phyloP scores from a whole-genome alignment of 345 rosid species.

The Trapa bicornis region DNA sequence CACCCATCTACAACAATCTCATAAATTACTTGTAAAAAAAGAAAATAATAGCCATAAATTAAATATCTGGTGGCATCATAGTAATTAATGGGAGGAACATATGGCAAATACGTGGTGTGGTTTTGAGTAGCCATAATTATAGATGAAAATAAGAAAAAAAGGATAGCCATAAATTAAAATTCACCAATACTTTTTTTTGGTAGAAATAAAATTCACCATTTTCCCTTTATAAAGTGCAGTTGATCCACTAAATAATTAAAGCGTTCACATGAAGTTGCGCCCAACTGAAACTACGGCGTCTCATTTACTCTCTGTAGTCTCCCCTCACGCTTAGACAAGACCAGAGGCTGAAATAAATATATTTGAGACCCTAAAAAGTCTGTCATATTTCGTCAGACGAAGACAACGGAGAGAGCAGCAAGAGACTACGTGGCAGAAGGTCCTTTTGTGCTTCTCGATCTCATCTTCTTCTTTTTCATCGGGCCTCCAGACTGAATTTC shows the following conservation, averaged over 20 bases:
- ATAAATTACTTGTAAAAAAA: no score
- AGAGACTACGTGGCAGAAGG: neutral
- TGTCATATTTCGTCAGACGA: neutral
- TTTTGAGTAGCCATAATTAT: no score
- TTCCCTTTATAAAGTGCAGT: neutral
- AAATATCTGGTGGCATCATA: no score
- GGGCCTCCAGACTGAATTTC: neutral
- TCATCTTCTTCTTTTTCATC: neutral
- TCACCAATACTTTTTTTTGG: no score
- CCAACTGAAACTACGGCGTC: constrained; percentile 21
- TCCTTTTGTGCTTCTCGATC: neutral
- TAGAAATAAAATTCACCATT: neutral
- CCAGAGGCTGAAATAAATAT: neutral
- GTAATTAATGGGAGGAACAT: no score
- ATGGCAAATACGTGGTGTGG: no score
- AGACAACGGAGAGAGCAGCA: neutral
- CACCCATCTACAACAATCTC: no score
- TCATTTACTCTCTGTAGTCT: constrained; percentile 9
- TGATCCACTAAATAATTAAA: constrained; percentile 1
- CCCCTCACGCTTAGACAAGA: neutral
- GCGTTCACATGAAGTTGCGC: constrained; percentile 20
- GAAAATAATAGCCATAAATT: no score
- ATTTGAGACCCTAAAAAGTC: neutral
- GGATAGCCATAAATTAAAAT: no score
- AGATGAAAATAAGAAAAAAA: no score